Base-by-base conservation (phyloP, 352 stramenopile species). In the Globisporangium ultimum region DNA sequence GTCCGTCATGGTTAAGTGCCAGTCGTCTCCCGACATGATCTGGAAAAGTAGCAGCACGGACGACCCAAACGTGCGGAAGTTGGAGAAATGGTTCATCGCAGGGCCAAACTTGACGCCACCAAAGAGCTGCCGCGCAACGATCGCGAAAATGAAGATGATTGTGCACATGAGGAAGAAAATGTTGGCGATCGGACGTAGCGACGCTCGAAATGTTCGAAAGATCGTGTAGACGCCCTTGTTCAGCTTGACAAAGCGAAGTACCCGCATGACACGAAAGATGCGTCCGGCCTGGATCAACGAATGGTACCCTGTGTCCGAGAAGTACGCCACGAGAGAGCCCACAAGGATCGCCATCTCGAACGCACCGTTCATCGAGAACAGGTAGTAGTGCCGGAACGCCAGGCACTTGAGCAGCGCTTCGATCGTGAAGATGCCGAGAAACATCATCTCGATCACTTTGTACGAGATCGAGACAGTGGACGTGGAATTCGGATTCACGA, bases 81-180 rank as follows among this genome's bases (percentile, higher is more conserved):
- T 90, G 21, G 78, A 87, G 58, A 88, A 88, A 14, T 57, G 59
- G 60, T 80, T 92, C 63, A 92, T 72, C 11, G 72, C 71, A 40
- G 79, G 55, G 0, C 83, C 83, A 49, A 74, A 83, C 5, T 73
- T 71, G 48, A 90, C 67, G 3, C 73, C 78, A 13, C 83, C 83
- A 56, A 90, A 92, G 53, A 92, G 76, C 70, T 92, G 82, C 0
- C 80, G 76, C 5, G 76, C 83, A 20, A 92, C 69, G 18, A 88
- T 76, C 14, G 83, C 80, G 43, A 90, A 92, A 64, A 92, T 89
- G 69, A 88, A 92, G 64, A 89, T 87, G 55, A 90, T 85, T 70
- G 87, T 82, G 53, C 87, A 79, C 55, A 92, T 80, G 65, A 92
- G 71, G 43, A 90, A 90, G 66, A 90, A 90, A 54, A 90, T 89